Evolutionary conservation across 768 basidiomycete species (phyloP).

Genomic region (Scleroderma citrinum): DNA sequence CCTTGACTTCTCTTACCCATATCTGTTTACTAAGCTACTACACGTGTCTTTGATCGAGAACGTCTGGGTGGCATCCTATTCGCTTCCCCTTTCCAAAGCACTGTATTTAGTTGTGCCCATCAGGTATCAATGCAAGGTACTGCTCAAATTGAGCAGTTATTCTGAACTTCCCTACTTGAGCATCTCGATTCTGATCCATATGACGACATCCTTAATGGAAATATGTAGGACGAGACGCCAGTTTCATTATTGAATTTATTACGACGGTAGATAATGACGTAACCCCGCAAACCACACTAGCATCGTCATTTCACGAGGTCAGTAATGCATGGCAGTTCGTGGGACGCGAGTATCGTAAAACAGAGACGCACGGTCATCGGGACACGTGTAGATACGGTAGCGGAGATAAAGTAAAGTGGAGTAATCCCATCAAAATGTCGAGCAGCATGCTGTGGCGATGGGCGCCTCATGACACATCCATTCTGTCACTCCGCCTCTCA

Average conservation of each 20-base stretch:
- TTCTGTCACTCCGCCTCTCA: background rate
- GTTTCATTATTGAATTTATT: background rate
- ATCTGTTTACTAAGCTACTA: background rate
- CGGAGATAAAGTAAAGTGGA: too few species aligned
- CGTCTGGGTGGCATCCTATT: too few species aligned
- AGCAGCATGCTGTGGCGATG: too few species aligned
- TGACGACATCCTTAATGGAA: too few species aligned
- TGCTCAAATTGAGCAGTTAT: background rate
- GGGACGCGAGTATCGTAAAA: too few species aligned
- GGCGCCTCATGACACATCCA: background rate
- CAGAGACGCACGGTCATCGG: too few species aligned
- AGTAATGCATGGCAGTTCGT: too few species aligned
- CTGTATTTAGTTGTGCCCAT: background rate
- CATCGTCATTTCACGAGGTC: too few species aligned
- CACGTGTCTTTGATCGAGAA: background rate
- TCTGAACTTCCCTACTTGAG: background rate
- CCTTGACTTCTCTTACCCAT: slow-evolving; percentile 3
- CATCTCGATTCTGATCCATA: background rate
- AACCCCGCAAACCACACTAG: too few species aligned
- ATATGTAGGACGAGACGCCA: too few species aligned
- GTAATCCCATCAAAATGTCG: too few species aligned
- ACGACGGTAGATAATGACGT: background rate
- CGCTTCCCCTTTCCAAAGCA: background rate
- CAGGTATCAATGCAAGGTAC: background rate
- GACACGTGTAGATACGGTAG: too few species aligned